Conservation (phyloP, 306 rosid genomes). For the Adenanthera pavonina region DNA sequence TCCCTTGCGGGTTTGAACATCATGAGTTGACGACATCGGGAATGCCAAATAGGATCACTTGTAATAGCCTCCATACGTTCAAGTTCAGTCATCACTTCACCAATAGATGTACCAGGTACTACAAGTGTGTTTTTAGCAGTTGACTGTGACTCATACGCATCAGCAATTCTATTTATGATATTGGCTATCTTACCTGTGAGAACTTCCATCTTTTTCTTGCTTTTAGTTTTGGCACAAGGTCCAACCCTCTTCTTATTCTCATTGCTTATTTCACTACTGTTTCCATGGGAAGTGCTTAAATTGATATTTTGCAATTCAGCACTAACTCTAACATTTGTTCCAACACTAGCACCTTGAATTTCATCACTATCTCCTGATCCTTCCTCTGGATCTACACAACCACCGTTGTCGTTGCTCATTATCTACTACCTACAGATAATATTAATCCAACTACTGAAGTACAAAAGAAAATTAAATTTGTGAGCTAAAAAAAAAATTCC, state of each 20-base stretch:
- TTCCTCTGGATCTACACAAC: background rate
- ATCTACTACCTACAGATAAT: no score
- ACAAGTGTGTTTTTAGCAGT: no score
- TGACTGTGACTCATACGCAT: background rate
- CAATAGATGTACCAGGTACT: no score
- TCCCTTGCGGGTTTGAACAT: no score
- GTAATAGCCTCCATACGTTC: no score
- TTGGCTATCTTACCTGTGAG: background rate
- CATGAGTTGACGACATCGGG: no score
- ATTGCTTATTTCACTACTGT: background rate
- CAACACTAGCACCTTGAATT: background rate
- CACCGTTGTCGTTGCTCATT: background rate
- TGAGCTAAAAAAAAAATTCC: no score
- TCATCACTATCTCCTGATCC: constrained; percentile 1
- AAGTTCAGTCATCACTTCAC: no score
- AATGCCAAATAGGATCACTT: no score
- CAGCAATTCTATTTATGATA: background rate
- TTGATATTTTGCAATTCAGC: background rate
- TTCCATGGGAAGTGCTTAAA: background rate
- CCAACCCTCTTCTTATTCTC: background rate
- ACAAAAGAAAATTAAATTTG: no score
- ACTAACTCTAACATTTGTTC: background rate
- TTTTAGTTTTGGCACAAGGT: background rate
- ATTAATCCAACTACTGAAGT: no score
- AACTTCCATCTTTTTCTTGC: background rate